Base-by-base conservation (phyloP, 2,329 filamentous ascomycete species). In the Annulohypoxylon truncatum region DNA sequence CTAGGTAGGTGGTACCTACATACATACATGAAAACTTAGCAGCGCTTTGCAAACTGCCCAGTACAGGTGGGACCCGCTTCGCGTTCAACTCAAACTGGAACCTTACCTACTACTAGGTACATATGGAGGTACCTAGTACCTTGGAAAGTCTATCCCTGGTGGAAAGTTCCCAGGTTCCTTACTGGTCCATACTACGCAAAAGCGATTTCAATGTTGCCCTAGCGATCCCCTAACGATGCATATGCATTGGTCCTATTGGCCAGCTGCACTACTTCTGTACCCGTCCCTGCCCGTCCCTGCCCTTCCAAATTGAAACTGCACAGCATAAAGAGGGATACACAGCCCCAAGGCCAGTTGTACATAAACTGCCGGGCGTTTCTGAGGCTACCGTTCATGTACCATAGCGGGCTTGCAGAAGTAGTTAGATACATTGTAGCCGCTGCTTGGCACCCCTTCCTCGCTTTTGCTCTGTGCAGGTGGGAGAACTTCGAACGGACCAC, bases 261-360 rank as follows among this genome's bases (percentile, higher is more conserved):
- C 13, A 5, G 55, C 31, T 29, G 46, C 18, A 46, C 29, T 24
- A 46, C 26, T 38, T 52, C 24, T 47, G 52, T 51, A 31, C 28
- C 35, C 28, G 18, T 54, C 35, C 8, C 2, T 22, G 10, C 18
- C 38, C 18, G 18, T 42, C 38, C 38, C 18, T 42, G 18, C 38
- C 38, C 38, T 42, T 22, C 20, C 24, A 55, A 67, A 54, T 54
- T 54, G 52, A 54, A 64, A 48, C 55, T 55, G 52, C 56, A 64
- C 51, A 48, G 61, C 60, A 67, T 64, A 55, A 67, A 67, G 65
- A 65, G 56, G 65, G 61, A 44, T 61, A 67, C 65, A 65, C 61
- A 64, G 61, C 61, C 65, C 57, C 61, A 44, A 44, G 54, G 26
- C 52, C 33, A 28, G 9, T 56, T 58, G 53, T 67, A 67, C 61